These are phyloP conservation scores for Lenzites betulinus DNA, from an alignment of 768 basidiomycete genomes.

Conservation along the genomic window DNA sequence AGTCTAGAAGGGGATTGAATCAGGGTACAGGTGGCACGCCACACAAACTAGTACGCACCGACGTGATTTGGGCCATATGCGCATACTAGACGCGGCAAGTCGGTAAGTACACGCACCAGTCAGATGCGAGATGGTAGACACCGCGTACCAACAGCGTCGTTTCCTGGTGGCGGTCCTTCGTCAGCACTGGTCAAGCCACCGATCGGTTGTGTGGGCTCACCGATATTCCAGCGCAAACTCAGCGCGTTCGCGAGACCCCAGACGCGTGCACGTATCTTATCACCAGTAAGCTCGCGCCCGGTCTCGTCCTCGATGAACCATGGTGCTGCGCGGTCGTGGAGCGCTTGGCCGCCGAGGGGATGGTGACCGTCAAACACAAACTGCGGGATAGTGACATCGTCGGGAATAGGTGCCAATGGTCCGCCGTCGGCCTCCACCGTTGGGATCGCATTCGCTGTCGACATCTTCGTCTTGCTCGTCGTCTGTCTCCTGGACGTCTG, in stretches of 20 bases:
- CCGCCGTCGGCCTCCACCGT: conserved; percentile 17
- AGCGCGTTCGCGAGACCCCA: conserved; percentile 51
- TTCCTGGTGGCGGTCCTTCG: conserved; percentile 33
- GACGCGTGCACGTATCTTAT: conserved; percentile 51
- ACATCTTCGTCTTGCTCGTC: neutral
- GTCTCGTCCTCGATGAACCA: conserved; percentile 56
- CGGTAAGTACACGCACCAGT: no score
- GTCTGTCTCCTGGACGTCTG: neutral
- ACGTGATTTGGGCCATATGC: conserved; percentile 69
- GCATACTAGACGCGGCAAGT: conserved; percentile 44
- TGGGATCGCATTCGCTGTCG: no score
- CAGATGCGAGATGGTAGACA: no score
- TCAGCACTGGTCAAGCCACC: neutral
- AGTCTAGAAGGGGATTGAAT: conserved; percentile 18
- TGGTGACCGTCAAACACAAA: conserved; percentile 52
- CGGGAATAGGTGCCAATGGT: conserved; percentile 44
- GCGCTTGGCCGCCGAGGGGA: conserved; percentile 36
- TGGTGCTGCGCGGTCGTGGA: conserved; percentile 29
- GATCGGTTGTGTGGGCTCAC: conserved; percentile 32
- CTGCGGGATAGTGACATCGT: conserved; percentile 53
- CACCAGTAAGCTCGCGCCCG: conserved; percentile 40
- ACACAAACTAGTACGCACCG: conserved; percentile 29
- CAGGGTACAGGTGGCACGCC: neutral
- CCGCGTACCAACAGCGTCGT: conserved; percentile 52
- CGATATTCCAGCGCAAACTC: conserved; percentile 43